phyloP scores from a whole-genome alignment of 257 asterid species.

The Hygrophila difformis region DNA sequence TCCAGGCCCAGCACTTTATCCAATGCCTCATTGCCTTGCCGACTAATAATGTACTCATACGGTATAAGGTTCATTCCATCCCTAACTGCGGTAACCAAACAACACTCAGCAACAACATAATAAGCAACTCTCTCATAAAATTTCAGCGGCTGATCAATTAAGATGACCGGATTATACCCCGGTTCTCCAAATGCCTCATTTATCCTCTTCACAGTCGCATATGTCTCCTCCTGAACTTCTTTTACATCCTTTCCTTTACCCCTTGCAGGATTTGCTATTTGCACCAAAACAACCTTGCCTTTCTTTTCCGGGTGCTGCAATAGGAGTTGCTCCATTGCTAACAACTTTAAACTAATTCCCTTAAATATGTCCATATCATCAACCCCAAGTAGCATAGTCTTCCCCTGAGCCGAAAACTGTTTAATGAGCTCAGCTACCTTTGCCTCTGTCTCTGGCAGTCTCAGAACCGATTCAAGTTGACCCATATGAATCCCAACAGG shows the following conservation, averaged over 20 bases:
- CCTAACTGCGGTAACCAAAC: conserved; percentile 88
- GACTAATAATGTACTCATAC: conserved; percentile 64
- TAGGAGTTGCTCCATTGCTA: conserved; percentile 82
- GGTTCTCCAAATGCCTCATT: conserved; percentile 62
- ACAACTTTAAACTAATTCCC: conserved; percentile 70
- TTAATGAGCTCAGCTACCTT: conserved; percentile 56
- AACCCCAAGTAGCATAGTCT: conserved; percentile 71
- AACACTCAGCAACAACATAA: conserved; percentile 72
- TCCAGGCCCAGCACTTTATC: conserved; percentile 46
- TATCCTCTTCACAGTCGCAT: conserved; percentile 61
- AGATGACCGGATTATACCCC: conserved; percentile 66
- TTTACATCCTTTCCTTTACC: conserved; percentile 77
- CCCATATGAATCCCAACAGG: conserved; percentile 93
- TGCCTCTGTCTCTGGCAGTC: conserved; percentile 49
- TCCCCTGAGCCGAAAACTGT: conserved; percentile 46
- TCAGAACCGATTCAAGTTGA: conserved; percentile 69
- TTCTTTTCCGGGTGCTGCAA: conserved; percentile 72
- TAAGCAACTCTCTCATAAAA: conserved; percentile 74
- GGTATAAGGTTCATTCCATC: conserved; percentile 96
- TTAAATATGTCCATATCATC: conserved; percentile 92
- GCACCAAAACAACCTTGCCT: conserved; percentile 84
- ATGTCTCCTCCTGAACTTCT: conserved; percentile 75
- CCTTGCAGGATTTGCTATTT: conserved; percentile 87
- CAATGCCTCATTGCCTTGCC: conserved; percentile 63
- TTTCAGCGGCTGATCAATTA: conserved; percentile 63